phyloP scores from a whole-genome alignment of 2,329 filamentous ascomycete genomes.

The Aspergillus versicolor region DNA sequence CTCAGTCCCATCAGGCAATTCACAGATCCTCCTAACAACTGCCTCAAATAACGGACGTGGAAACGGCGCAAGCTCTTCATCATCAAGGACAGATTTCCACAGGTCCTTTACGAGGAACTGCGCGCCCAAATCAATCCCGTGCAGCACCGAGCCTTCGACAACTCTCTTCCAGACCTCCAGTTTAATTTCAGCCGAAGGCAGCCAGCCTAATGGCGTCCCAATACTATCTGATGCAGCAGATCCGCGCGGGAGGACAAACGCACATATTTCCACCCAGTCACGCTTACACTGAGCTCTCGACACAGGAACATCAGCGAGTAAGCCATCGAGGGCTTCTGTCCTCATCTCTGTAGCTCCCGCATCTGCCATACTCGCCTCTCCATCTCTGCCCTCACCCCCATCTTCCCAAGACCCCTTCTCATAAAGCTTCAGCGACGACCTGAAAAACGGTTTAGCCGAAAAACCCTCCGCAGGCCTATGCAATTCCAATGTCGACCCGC shows the following conservation, averaged over 20 bases:
- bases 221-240: neutral
- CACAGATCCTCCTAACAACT: conserved; percentile 37
- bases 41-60: conserved; percentile 38
- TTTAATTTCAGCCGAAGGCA: conserved; percentile 50
- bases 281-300: conserved; percentile 52
- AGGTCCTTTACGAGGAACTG: conserved; percentile 43
- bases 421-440: conserved; percentile 31
- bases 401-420: conserved; percentile 20
- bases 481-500: conserved; percentile 48
- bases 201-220: conserved; percentile 30
- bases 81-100: conserved; percentile 41
- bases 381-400: neutral
- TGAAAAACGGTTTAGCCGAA: conserved; percentile 31
- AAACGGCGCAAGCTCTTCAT: conserved; percentile 32
- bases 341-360: conserved; percentile 28
- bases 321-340: conserved; percentile 30
- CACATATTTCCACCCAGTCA: conserved; percentile 53
- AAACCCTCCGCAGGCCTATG: conserved; percentile 33
- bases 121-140: conserved; percentile 40
- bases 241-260: conserved; percentile 46
- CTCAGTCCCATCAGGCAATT: conserved; percentile 20
- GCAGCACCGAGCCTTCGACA: conserved; percentile 39
- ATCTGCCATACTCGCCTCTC: conserved; percentile 20
- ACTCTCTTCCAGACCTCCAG: conserved; percentile 50
- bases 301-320: conserved; percentile 54